Evolutionary conservation across 164 flowering plant genomes (phyloP).

Genomic region (Chloranthus sessilifolius): DNA sequence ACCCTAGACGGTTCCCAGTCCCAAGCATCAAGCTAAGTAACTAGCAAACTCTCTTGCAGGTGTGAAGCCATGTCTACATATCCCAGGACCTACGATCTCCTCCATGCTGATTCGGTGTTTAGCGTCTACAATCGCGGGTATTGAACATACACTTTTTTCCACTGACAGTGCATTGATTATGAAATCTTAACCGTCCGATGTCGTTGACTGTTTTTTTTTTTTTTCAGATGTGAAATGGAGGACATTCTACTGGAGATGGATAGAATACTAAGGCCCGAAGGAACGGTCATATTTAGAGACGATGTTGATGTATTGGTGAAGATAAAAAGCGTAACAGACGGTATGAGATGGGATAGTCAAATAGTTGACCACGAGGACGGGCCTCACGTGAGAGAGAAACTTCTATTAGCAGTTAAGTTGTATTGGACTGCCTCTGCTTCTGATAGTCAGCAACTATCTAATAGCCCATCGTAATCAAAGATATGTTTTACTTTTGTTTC

Average conservation of each 20-base stretch:
- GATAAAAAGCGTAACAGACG: conserved; percentile 46
- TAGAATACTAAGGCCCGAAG: conserved; percentile 71
- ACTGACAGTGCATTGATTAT: not conserved
- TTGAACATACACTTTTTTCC: not conserved
- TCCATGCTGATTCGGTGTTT: conserved; percentile 63
- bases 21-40: no score
- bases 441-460: no score
- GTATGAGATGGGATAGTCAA: conserved; percentile 55
- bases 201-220: not conserved
- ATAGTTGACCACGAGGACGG: conserved; percentile 73
- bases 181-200: not conserved
- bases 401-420: conserved; percentile 50
- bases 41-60: no score
- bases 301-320: conserved; percentile 58
- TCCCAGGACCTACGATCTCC: conserved; percentile 74
- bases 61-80: conserved; percentile 94
- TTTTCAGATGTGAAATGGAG: conserved; percentile 58
- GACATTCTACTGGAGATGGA: conserved; percentile 85
- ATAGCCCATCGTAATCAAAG: no score
- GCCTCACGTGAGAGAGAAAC: conserved; percentile 57
- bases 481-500: no score
- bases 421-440: conserved; percentile 84
- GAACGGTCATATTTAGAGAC: conserved; percentile 63
- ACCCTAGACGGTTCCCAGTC: no score
- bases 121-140: conserved; percentile 68